Conservation (phyloP, 2,329 filamentous ascomycete genomes). For the Aspergillus viridinutans region DNA sequence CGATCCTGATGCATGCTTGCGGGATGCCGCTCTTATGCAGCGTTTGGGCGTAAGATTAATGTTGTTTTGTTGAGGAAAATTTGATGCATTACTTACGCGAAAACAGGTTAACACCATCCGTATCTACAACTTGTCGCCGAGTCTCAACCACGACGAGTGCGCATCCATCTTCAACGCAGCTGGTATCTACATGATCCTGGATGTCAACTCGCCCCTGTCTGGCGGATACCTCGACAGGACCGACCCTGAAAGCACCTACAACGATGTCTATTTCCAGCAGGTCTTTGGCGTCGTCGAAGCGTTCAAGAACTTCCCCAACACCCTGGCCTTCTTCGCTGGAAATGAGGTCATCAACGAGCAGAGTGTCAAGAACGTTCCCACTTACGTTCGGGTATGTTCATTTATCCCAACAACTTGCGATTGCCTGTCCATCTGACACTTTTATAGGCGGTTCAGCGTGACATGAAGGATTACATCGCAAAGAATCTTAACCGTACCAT, state of each 20-base stretch:
- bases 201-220: conserved; percentile 59
- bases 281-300: conserved; percentile 62
- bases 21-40: conserved; percentile 63
- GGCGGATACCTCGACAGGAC: conserved; percentile 55
- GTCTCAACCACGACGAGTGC: conserved; percentile 58
- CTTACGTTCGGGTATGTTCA: conserved; percentile 52
- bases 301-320: conserved; percentile 64
- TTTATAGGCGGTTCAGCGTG: conserved; percentile 55
- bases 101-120: conserved; percentile 58
- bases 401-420: not conserved
- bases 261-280: conserved; percentile 51
- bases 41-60: conserved; percentile 48
- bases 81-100: not conserved
- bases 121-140: conserved; percentile 60
- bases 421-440: not conserved
- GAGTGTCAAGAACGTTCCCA: conserved; percentile 50
- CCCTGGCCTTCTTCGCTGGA: conserved; percentile 62
- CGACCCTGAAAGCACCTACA: conserved; percentile 54
- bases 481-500: conserved; percentile 55
- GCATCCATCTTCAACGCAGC: conserved; percentile 62
- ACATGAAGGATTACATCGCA: conserved; percentile 65
- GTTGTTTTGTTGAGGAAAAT: not conserved
- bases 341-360: conserved; percentile 67
- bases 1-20: conserved; percentile 54
- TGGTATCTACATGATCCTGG: conserved; percentile 63